Evolutionary conservation across 148 eudicot species (phyloP).

Genomic region (Fagopyrum esculentum): DNA sequence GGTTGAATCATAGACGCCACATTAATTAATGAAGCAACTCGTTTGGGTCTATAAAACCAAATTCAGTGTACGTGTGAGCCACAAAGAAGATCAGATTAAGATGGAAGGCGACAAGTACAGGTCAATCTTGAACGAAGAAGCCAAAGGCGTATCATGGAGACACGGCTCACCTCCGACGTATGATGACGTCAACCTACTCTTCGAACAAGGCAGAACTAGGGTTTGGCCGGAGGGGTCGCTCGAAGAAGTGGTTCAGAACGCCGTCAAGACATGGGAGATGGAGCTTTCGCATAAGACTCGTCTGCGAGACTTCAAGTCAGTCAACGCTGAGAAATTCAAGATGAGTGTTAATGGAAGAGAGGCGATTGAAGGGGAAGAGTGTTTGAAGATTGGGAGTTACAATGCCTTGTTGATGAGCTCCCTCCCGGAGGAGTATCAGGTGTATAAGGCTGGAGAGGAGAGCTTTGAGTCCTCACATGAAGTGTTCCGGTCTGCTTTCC

Average conservation of each 20-base stretch:
- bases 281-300: constrained; percentile 78
- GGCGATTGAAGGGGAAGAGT: constrained; percentile 69
- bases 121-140: constrained; percentile 44
- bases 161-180: constrained; percentile 61
- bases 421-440: constrained; percentile 47
- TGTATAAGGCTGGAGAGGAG: constrained; percentile 68
- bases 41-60: no score
- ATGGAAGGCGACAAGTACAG: constrained; percentile 48
- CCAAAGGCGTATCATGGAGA: constrained; percentile 48
- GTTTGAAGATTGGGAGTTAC: constrained; percentile 55
- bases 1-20: no score
- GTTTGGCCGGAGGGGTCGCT: constrained; percentile 77
- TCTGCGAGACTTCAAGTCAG: constrained; percentile 56
- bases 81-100: no score
- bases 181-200: constrained; percentile 55
- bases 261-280: constrained; percentile 94
- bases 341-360: constrained; percentile 75
- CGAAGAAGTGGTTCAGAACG: constrained; percentile 82
- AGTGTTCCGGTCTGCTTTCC: constrained; percentile 53
- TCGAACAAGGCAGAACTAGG: constrained; percentile 67
- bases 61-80: no score
- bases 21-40: no score
- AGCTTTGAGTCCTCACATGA: constrained; percentile 81
- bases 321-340: constrained; percentile 66
- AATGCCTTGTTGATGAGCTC: constrained; percentile 60